Evolutionary conservation across 257 asterid genomes (phyloP).

Genomic region (Asclepias syriaca): DNA sequence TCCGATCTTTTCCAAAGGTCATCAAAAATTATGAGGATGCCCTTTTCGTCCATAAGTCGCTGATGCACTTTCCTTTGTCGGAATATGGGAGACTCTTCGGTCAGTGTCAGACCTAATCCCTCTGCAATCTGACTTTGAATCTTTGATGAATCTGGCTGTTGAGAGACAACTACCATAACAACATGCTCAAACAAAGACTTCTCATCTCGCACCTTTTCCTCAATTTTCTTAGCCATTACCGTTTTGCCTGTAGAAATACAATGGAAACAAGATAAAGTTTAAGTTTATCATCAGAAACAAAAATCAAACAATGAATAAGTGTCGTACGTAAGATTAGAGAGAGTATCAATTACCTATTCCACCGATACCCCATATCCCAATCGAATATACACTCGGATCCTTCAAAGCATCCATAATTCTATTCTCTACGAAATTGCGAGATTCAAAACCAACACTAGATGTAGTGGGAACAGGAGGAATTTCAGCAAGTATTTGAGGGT

Average conservation of each 20-base stretch:
- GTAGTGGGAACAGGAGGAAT: neutral
- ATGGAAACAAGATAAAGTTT: neutral
- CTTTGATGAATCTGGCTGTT: neutral
- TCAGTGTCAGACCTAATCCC: neutral
- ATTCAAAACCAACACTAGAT: neutral
- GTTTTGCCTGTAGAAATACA: slow-evolving; percentile 7
- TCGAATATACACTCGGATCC: neutral
- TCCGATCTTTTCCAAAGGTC: slow-evolving; percentile 24
- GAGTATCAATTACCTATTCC: no score
- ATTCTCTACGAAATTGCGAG: neutral
- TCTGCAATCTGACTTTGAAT: neutral
- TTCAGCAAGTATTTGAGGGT: neutral
- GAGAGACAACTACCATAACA: neutral
- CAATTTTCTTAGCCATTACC: slow-evolving; percentile 11
- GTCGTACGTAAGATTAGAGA: no score
- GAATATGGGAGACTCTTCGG: neutral
- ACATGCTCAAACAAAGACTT: neutral
- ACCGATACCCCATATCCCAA: neutral
- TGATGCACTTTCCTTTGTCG: neutral
- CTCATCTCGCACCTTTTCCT: neutral
- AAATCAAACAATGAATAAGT: neutral
- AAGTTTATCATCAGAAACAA: neutral
- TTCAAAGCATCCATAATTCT: no score
- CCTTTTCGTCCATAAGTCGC: neutral
- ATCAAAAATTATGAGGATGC: slow-evolving; percentile 19